phyloP scores from a whole-genome alignment of 2,329 filamentous ascomycete genomes.

The Decorospora gaudefroyi region DNA sequence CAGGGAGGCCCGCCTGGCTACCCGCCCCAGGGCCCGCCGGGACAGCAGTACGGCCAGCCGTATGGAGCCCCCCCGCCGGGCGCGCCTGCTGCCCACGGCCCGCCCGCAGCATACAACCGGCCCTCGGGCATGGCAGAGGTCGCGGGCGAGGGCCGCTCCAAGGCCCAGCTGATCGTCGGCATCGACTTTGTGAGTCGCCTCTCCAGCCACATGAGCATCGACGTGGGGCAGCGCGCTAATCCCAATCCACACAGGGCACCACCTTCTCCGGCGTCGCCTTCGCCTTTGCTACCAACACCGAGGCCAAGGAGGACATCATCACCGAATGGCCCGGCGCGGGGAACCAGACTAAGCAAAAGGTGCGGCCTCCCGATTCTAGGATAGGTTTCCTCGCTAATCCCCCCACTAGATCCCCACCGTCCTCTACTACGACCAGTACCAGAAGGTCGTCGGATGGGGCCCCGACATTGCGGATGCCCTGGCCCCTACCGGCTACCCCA shows the following conservation, averaged over 20 bases:
- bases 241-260: slow-evolving; percentile 69
- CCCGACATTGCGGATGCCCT: slow-evolving; percentile 97
- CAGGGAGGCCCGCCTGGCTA: slow-evolving; percentile 50
- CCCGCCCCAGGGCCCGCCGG: slow-evolving; percentile 43
- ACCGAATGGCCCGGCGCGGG: slow-evolving; percentile 98
- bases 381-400: slow-evolving; percentile 5
- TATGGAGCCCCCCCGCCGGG: slow-evolving; percentile 35
- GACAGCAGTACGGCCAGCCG: slow-evolving; percentile 35
- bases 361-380: slow-evolving; percentile 47
- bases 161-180: slow-evolving; percentile 96
- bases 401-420: slow-evolving; percentile 86
- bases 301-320: slow-evolving; percentile 98
- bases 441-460: slow-evolving; percentile 99
- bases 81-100: slow-evolving; percentile 40
- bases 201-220: too few relatives aligned
- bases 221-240: slow-evolving; percentile 48
- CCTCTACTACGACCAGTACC: slow-evolving; percentile 99
- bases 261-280: slow-evolving; percentile 98
- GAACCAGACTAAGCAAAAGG: slow-evolving; percentile 98
- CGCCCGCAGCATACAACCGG: slow-evolving; percentile 39
- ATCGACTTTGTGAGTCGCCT: slow-evolving; percentile 81
- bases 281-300: slow-evolving; percentile 89
- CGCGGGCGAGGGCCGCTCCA: slow-evolving; percentile 84
- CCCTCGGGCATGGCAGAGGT: slow-evolving; percentile 64
- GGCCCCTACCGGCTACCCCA: slow-evolving; percentile 95